A percentile compares a stretch with the other conserved stretches of the same genome.
These are phyloP conservation scores for Aspergillus sp. DNA, from an alignment of 2,329 filamentous ascomycete species.

Conservation along the genomic window DNA sequence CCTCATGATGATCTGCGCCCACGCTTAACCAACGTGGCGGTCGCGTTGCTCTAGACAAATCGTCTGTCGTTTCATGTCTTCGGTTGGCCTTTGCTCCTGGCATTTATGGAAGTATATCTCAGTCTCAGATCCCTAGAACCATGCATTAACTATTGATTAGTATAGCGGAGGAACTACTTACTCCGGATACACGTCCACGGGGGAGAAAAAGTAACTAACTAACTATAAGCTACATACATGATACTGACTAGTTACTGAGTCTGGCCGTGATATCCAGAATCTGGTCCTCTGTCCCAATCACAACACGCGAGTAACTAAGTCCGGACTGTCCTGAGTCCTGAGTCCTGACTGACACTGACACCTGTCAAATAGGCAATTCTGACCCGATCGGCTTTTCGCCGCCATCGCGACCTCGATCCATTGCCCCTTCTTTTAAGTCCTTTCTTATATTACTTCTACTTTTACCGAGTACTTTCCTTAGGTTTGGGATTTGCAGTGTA, in stretches of 20 bases:
- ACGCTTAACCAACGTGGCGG: slow-evolving; percentile 17
- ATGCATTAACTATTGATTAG: not conserved
- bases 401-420: not conserved
- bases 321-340: not conserved
- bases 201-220: not conserved
- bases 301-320: not conserved
- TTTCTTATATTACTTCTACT: too few relatives aligned
- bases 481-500: too few relatives aligned
- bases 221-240: too few relatives aligned
- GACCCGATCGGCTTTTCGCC: not conserved
- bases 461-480: too few relatives aligned
- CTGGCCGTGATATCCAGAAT: not conserved
- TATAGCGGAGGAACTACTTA: not conserved
- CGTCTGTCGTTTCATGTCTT: not conserved
- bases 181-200: not conserved
- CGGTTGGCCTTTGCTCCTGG: not conserved
- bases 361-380: not conserved
- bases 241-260: not conserved
- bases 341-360: not conserved
- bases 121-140: not conserved
- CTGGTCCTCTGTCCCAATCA: not conserved
- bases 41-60: slow-evolving; percentile 9
- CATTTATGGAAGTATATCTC: not conserved
- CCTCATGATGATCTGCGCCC: slow-evolving; percentile 23
- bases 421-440: not conserved